A percentile compares a stretch with the other conserved stretches of the same genome.
These are phyloP conservation scores for Coffea humblotiana DNA, from an alignment of 305 asterid genomes.

Conservation along the genomic window DNA sequence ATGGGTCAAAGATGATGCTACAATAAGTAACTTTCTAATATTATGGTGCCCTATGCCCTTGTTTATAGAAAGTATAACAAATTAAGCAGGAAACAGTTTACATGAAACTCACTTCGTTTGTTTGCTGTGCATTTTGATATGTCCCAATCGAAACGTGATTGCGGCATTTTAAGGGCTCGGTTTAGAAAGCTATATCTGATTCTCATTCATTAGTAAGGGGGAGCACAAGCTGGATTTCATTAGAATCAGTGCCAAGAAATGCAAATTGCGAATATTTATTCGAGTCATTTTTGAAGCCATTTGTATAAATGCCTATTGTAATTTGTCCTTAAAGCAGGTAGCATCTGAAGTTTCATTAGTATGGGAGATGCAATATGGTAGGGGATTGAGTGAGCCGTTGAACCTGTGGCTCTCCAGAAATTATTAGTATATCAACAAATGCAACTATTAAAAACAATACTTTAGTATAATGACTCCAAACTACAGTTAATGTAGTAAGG, in stretches of 20 bases:
- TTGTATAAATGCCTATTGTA: not conserved
- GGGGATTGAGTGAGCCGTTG: not conserved
- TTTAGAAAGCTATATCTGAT: not conserved
- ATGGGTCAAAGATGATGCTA: slow-evolving; percentile 19
- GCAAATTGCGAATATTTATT: not conserved
- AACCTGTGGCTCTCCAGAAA: not conserved
- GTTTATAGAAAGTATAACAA: not conserved
- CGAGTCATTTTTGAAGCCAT: not conserved
- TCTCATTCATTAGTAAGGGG: not conserved
- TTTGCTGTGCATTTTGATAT: not conserved
- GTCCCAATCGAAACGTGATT: not conserved
- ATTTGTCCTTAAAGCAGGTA: not conserved
- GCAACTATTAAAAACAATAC: no score
- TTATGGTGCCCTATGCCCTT: not conserved
- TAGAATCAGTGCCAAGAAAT: not conserved
- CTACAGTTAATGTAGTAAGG: no score
- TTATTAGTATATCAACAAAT: no score
- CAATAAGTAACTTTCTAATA: not conserved
- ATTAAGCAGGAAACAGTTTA: not conserved
- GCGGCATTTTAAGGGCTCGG: not conserved
- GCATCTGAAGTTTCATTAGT: not conserved
- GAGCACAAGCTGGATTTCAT: not conserved
- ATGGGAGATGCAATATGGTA: not conserved
- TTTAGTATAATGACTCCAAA: no score
- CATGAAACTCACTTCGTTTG: not conserved